Evolutionary conservation across 495 filamentous ascomycete genomes (phyloP).

Genomic region (Penicillium psychrofluorescens): DNA sequence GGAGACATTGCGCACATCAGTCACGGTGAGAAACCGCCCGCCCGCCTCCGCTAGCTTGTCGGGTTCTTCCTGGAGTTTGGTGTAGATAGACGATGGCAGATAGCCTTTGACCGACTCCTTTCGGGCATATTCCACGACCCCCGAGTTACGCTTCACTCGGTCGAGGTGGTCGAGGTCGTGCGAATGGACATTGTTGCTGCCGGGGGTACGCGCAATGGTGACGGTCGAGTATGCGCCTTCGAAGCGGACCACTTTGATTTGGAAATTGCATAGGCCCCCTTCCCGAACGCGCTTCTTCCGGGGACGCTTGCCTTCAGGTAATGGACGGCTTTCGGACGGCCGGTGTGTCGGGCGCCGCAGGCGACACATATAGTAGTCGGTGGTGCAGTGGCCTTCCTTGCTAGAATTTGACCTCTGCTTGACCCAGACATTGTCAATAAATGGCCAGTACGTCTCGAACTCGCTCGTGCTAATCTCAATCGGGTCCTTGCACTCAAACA

Average conservation of each 20-base stretch:
- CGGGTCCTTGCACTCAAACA: constrained; percentile 45
- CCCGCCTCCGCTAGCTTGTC: constrained; percentile 42
- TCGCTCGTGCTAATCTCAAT: constrained; percentile 45
- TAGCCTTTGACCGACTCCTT: constrained; percentile 46
- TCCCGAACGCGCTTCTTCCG: constrained; percentile 44
- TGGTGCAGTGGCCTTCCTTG: constrained; percentile 41
- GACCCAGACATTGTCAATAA: constrained; percentile 49
- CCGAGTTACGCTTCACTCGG: constrained; percentile 44
- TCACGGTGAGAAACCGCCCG: constrained; percentile 41
- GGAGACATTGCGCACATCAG: constrained; percentile 45
- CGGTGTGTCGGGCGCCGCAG: constrained; percentile 38
- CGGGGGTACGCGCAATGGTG: constrained; percentile 33
- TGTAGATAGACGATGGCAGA: constrained; percentile 45
- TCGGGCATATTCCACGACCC: constrained; percentile 44
- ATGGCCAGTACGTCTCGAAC: constrained; percentile 49
- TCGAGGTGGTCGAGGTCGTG: constrained; percentile 47
- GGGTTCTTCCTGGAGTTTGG: constrained; percentile 41
- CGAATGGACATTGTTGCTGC: constrained; percentile 35
- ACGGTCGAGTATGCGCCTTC: constrained; percentile 41
- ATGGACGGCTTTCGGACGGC: constrained; percentile 34
- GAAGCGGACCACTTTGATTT: constrained; percentile 43
- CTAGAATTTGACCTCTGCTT: constrained; percentile 44
- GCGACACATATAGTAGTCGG: constrained; percentile 48
- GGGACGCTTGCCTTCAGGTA: constrained; percentile 44
- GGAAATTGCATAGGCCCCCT: constrained; percentile 45